Evolutionary conservation across 148 eudicot species (phyloP).

Genomic region (Mesembryanthemum crystallinum): DNA sequence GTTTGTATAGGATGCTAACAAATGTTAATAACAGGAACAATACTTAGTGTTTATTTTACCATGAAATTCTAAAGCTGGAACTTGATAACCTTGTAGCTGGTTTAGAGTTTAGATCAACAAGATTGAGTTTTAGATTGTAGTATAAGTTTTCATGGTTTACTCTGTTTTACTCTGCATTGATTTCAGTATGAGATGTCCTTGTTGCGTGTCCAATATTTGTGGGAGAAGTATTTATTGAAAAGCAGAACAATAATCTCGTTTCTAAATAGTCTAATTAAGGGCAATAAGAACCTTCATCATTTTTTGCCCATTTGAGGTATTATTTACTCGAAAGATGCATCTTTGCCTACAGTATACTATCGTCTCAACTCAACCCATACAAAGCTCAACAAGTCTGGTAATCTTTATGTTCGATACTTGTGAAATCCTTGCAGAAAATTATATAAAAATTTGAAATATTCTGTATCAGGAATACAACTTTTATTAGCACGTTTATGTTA

Average conservation of each 20-base stretch:
- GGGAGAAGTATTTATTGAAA: not conserved
- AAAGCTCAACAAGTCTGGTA: not conserved
- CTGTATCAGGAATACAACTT: not conserved
- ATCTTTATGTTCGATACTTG: not conserved
- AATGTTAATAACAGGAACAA: not conserved
- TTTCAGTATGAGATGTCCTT: slow-evolving; percentile 7
- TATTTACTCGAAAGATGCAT: slow-evolving; percentile 1
- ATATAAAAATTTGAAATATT: not conserved
- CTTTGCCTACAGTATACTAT: too few relatives aligned
- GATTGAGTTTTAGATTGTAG: not conserved
- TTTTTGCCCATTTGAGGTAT: not conserved
- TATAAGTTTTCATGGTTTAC: not conserved
- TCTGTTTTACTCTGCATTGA: not conserved
- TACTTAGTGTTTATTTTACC: not conserved
- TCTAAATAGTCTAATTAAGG: slow-evolving; percentile 4
- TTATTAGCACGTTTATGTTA: not conserved
- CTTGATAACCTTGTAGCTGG: not conserved
- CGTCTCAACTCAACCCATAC: too few relatives aligned
- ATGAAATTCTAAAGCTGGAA: not conserved
- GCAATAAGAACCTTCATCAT: not conserved
- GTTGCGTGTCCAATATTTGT: not conserved
- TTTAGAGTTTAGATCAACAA: not conserved
- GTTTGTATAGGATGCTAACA: slow-evolving; percentile 12
- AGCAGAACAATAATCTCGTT: slow-evolving; percentile 1
- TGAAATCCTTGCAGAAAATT: not conserved